Percentiles rank a stretch among this genome's conserved stretches.
These are phyloP conservation scores for Panicum miliaceum DNA, from an alignment of 176 grass and related monocot species.

Conservation along the genomic window DNA sequence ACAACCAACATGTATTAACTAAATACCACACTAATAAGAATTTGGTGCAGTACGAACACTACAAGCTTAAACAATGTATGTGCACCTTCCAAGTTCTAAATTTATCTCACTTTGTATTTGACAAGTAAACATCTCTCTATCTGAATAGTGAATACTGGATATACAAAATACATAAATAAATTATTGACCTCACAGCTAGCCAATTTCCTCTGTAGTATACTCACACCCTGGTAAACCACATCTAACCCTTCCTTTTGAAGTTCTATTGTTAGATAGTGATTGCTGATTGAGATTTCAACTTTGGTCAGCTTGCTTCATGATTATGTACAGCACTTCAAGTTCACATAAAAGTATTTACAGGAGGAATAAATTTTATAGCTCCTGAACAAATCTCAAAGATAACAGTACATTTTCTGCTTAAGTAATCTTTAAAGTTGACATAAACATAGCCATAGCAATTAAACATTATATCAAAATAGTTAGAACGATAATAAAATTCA, in stretches of 20 bases:
- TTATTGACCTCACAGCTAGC: background rate
- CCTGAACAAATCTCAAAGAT: background rate
- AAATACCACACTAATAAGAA: conserved; percentile 18
- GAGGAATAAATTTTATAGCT: conserved; percentile 11
- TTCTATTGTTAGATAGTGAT: conserved; percentile 2
- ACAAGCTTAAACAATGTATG: background rate
- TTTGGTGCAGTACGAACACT: conserved; percentile 7
- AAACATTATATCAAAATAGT: background rate
- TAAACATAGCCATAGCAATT: background rate
- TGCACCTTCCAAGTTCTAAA: background rate
- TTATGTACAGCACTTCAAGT: background rate
- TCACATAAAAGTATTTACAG: conserved; percentile 14
- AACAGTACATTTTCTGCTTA: background rate
- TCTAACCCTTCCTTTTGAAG: background rate
- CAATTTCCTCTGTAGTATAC: background rate
- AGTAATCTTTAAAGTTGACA: background rate
- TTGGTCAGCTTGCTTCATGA: background rate
- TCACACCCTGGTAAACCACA: background rate
- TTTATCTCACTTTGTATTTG: background rate
- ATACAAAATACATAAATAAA: conserved; percentile 25
- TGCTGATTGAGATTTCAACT: background rate
- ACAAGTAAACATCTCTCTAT: conserved; percentile 14
- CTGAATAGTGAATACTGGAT: background rate
- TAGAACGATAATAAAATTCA: background rate
- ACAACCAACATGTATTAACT: conserved; percentile 2